Evolutionary conservation across 2,329 filamentous ascomycete genomes (phyloP).

Genomic region (Cladorrhinum sp.): DNA sequence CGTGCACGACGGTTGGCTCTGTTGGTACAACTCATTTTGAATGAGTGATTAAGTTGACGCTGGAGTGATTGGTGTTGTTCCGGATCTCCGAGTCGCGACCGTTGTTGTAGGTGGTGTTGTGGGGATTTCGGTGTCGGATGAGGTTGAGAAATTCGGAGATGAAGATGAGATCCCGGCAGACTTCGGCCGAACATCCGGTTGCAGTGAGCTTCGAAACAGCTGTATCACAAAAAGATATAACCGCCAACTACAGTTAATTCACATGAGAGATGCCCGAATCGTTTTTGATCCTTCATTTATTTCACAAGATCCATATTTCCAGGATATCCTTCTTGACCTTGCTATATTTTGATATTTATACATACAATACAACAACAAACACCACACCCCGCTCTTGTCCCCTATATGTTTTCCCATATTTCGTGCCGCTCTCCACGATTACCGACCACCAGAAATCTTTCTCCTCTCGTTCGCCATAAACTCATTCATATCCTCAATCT

Average conservation of each 20-base stretch:
- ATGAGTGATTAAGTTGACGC: not conserved
- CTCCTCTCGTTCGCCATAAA: slow-evolving; percentile 52
- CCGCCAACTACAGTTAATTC: not conserved
- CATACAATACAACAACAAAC: slow-evolving; percentile 6
- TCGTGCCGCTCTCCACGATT: slow-evolving; percentile 7
- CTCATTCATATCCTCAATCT: slow-evolving; percentile 54
- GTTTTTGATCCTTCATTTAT: not conserved
- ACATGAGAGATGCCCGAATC: no score
- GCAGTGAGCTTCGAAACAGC: not conserved
- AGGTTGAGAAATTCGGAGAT: not conserved
- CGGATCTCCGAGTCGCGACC: not conserved
- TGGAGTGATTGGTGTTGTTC: not conserved
- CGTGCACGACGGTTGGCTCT: not conserved
- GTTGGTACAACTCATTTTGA: not conserved
- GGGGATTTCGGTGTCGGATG: not conserved
- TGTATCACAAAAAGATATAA: not conserved
- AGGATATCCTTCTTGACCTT: no score
- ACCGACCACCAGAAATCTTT: slow-evolving; percentile 33
- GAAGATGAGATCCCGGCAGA: not conserved
- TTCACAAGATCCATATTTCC: not conserved
- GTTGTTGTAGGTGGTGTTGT: not conserved
- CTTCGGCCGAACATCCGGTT: not conserved
- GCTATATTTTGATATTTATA: not conserved
- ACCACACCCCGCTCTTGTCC: not conserved
- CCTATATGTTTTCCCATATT: not conserved